Evolutionary conservation across 208 protist species (phyloP).

Genomic region (Phytomonas sp.): DNA sequence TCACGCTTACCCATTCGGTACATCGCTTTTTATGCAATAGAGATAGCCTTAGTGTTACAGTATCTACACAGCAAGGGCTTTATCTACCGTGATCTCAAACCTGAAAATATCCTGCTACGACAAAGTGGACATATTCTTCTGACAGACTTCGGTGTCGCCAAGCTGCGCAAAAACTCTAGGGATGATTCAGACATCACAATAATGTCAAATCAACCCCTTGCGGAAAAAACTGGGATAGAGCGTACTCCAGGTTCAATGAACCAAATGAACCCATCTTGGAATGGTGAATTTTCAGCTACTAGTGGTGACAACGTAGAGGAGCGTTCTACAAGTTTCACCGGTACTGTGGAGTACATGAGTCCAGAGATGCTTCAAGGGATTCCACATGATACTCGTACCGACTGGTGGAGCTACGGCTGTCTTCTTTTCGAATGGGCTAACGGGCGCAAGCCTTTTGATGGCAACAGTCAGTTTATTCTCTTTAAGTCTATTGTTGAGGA

Average conservation of each 20-base stretch:
- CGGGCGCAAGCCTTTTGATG: constrained; percentile 75
- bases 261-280: background rate
- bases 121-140: constrained; percentile 88
- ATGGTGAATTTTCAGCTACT: background rate
- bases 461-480: constrained; percentile 46
- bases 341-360: constrained; percentile 93
- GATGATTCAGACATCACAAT: background rate
- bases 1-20: constrained; percentile 57
- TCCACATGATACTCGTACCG: constrained; percentile 83
- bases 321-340: constrained; percentile 83
- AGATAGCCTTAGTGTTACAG: constrained; percentile 83
- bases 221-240: background rate
- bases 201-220: background rate
- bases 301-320: constrained; percentile 7
- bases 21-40: constrained; percentile 85
- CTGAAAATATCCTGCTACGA: constrained; percentile 91
- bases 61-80: constrained; percentile 85
- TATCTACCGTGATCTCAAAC: constrained; percentile 91
- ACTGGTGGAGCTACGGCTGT: constrained; percentile 95
- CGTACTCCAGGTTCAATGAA: background rate
- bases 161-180: constrained; percentile 57
- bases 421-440: constrained; percentile 93
- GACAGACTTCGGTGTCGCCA: constrained; percentile 94
- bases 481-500: constrained; percentile 71
- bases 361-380: constrained; percentile 86